Evolutionary conservation across 2,329 filamentous ascomycete genomes (phyloP).

Genomic region (Venturiaceae sp.): DNA sequence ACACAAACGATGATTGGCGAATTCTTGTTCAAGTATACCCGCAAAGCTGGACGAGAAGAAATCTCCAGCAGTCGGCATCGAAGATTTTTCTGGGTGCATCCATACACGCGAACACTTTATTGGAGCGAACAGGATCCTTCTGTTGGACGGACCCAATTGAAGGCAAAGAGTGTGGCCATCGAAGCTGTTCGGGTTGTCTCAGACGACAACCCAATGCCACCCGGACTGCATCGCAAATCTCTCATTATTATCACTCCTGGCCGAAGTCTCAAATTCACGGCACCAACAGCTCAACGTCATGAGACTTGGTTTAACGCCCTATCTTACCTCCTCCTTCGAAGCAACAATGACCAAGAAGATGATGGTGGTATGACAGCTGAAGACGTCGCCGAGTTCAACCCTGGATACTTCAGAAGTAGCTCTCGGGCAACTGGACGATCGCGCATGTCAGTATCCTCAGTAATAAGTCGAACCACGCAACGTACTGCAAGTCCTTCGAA

Average conservation of each 20-base stretch:
- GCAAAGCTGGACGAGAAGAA: constrained; percentile 70
- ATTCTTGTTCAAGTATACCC: constrained; percentile 98
- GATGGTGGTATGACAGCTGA: constrained; percentile 40
- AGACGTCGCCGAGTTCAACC: constrained; percentile 72
- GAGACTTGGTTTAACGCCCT: constrained; percentile 98
- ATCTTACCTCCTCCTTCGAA: constrained; percentile 78
- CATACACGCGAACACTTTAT: constrained; percentile 91
- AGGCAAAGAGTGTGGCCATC: constrained; percentile 84
- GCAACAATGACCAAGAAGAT: constrained; percentile 43
- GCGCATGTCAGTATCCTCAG: constrained; percentile 62
- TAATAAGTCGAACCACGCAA: constrained; percentile 55
- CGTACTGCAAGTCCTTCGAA: constrained; percentile 15
- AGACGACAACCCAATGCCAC: constrained; percentile 91
- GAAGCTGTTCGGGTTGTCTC: constrained; percentile 85
- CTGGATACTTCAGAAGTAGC: constrained; percentile 40
- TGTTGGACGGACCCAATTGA: constrained; percentile 66
- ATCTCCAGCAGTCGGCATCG: constrained; percentile 85
- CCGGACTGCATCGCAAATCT: constrained; percentile 89
- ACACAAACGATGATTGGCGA: constrained; percentile 99
- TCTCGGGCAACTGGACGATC: constrained; percentile 42
- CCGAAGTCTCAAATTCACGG: constrained; percentile 86
- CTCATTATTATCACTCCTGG: constrained; percentile 83
- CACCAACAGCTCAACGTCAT: constrained; percentile 84
- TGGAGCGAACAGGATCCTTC: constrained; percentile 88
- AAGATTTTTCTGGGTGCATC: constrained; percentile 98